Evolutionary conservation across 257 asterid species (phyloP), one percentile per base, ranked within the genome.

Genomic region (Thymus mandschuricus): DNA sequence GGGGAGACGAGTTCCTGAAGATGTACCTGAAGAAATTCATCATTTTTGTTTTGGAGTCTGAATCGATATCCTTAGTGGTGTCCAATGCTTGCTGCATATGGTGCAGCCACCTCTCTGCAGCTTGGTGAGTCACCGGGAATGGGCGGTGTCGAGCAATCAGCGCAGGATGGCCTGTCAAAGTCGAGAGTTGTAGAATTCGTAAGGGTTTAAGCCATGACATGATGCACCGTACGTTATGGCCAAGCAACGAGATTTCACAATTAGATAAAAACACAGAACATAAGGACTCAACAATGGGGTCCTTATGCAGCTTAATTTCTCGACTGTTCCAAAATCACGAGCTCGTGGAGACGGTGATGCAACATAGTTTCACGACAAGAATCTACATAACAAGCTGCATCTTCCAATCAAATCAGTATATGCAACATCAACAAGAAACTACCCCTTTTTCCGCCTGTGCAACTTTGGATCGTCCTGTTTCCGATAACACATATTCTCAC

Each of bases 121-220:
- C 99, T 81, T 62, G 81, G 75, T 70, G 97, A 54, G 97, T 91
- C 62, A 94, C 97, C 0, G 96, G 92, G 71, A 94, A 94, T 29
- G 97, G 99, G 31, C 97, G 92, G 80, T 94, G 99, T 10, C 99
- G 97, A 15, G 84, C 99, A 80, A 94, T 94, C 86, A 94, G 64
- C 52, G 99, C 97, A 11, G 98, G 98, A 81, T 89, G 99, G 70
- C 99, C 99, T 94, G 82, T 79, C 72, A 31, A 77, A 57, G 51
- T 60, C 10, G 21, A 52, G 31, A 21, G 28, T n/a, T 11, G 58
- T 6, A 15, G 58, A 52, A 52, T 52, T 52, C 6, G 31, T 52
- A 21, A 52, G 31, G 58, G 58, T 2, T 21, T 52, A 50, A 12
- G 1, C 6, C 0, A 21, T 21, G 21, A 0, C 27, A 50, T n/a